Evolutionary conservation across 345 rosid species (phyloP).

Genomic region (Euphorbia lathyris): DNA sequence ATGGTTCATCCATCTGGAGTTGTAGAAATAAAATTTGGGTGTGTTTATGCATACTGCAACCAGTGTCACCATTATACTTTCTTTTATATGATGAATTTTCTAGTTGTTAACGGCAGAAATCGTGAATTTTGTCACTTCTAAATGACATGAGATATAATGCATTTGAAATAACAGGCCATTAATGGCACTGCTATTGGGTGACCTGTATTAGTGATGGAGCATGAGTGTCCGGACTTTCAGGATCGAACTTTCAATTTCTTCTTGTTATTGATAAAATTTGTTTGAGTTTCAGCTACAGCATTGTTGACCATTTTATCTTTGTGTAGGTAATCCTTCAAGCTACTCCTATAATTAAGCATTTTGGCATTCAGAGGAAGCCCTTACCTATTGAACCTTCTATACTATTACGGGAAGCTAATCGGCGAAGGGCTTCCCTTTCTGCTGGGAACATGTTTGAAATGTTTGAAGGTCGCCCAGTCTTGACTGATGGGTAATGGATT

Average conservation of each 20-base stretch:
- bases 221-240: neutral
- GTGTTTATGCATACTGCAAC: neutral
- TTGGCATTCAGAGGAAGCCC: conserved; percentile 78
- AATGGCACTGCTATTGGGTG: neutral
- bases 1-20: neutral
- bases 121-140: neutral
- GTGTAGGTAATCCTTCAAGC: conserved; percentile 78
- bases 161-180: neutral
- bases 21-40: neutral
- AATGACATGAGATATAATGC: neutral
- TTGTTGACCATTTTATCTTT: conserved; percentile 5
- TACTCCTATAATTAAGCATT: conserved; percentile 66
- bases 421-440: conserved; percentile 96
- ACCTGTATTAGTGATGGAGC: neutral
- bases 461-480: conserved; percentile 44
- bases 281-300: neutral
- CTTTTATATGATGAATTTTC: neutral
- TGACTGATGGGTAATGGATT: conserved; percentile 69
- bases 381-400: conserved; percentile 96
- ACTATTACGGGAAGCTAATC: conserved; percentile 90
- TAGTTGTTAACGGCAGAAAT: neutral
- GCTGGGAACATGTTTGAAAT: conserved; percentile 81
- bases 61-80: neutral
- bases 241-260: neutral
- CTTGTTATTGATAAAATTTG: neutral